A percentile compares a stretch with the other conserved stretches of the same genome.
These are phyloP conservation scores for Zea mays DNA, from an alignment of 176 grass and related monocot genomes.

Conservation along the genomic window Zm-B73-REFERENCE-NAM-5.0 NC_050100.1:1347501-1348000, in stretches of 20 bases:
- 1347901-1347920: not conserved
- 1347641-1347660: slow-evolving; percentile 75
- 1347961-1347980: no score
- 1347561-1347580: not conserved
- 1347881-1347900: not conserved
- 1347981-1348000: not conserved
- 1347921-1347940: not conserved
- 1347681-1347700: slow-evolving; percentile 92
- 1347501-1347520: not conserved
- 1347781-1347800: slow-evolving; percentile 64
- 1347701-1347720: slow-evolving; percentile 85
- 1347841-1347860: slow-evolving; percentile 77
- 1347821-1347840: slow-evolving; percentile 83
- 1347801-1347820: slow-evolving; percentile 96
- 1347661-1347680: slow-evolving; percentile 94
- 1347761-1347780: slow-evolving; percentile 83
- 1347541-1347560: not conserved
- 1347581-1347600: not conserved
- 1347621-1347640: slow-evolving; percentile 90
- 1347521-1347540: not conserved
- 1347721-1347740: slow-evolving; percentile 90
- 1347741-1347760: slow-evolving; percentile 96
- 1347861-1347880: slow-evolving; percentile 43
- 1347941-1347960: not conserved
- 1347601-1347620: slow-evolving; percentile 22